Conservation (phyloP, 2,329 filamentous ascomycete species). For the Phialophora tarda region DNA sequence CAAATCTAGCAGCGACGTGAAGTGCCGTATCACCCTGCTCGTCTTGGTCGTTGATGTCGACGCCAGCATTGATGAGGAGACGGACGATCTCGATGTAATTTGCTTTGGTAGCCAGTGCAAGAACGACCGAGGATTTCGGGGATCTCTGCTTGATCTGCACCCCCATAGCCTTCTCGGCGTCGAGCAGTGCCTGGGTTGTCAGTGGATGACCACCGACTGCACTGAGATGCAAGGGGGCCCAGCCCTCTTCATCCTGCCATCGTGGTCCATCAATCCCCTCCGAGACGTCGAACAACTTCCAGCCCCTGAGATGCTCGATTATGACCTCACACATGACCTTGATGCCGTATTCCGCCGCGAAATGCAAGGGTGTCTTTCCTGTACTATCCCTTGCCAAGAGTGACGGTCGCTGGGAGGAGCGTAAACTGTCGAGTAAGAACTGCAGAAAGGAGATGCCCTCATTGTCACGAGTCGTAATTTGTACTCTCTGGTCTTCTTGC, state of each 20-base stretch:
- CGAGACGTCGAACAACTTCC: constrained; percentile 82
- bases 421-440: constrained; percentile 70
- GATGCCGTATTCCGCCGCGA: constrained; percentile 93
- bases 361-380: constrained; percentile 85
- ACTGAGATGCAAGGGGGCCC: constrained; percentile 86
- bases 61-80: constrained; percentile 84
- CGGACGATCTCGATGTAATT: constrained; percentile 85
- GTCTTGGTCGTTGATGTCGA: constrained; percentile 93
- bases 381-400: constrained; percentile 75
- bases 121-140: constrained; percentile 82
- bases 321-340: constrained; percentile 87
- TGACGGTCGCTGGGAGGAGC: constrained; percentile 68
- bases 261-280: constrained; percentile 83
- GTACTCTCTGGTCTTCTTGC: constrained; percentile 67
- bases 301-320: constrained; percentile 85
- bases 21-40: constrained; percentile 87
- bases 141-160: constrained; percentile 67
- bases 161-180: constrained; percentile 78
- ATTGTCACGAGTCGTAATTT: constrained; percentile 71
- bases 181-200: constrained; percentile 80
- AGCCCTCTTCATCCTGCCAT: constrained; percentile 94
- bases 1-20: constrained; percentile 88
- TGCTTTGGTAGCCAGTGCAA: constrained; percentile 85
- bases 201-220: constrained; percentile 89
- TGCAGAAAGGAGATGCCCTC: constrained; percentile 72